phyloP scores from a whole-genome alignment of 306 rosid species.

The Cucurbita ficifolia region DNA sequence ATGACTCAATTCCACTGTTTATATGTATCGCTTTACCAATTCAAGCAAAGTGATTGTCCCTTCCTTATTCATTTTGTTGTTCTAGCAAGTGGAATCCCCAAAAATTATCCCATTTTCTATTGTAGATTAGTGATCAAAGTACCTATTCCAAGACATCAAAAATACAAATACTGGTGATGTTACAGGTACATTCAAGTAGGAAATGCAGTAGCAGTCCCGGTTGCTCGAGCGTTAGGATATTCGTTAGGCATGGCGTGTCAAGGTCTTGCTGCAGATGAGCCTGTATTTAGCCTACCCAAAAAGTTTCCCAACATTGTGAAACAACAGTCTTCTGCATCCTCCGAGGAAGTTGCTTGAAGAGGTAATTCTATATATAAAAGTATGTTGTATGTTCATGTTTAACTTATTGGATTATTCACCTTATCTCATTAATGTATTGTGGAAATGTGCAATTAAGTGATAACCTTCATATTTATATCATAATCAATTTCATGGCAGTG shows the following conservation, averaged over 20 bases:
- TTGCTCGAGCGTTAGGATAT: constrained; percentile 60
- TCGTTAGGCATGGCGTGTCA: constrained; percentile 43
- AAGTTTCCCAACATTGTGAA: constrained; percentile 32
- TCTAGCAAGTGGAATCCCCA: neutral
- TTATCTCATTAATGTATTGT: neutral
- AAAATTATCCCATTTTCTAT: neutral
- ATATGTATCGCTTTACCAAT: neutral
- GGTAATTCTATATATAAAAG: neutral
- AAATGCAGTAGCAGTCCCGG: constrained; percentile 86
- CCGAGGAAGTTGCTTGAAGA: constrained; percentile 20
- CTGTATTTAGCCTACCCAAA: constrained; percentile 29
- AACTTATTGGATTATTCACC: neutral
- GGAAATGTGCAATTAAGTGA: neutral
- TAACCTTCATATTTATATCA: neutral
- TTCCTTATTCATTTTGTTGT: neutral
- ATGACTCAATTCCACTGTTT: neutral
- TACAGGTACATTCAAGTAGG: constrained; percentile 79
- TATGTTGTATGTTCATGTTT: neutral
- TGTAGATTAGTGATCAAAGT: neutral
- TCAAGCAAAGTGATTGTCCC: neutral
- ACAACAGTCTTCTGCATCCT: constrained; percentile 21
- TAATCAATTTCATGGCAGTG: neutral
- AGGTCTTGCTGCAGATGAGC: constrained; percentile 14
- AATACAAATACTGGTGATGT: neutral
- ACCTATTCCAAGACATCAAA: neutral